These are phyloP conservation scores for Melanogaster broomeanus DNA, from an alignment of 768 basidiomycete species.

Conservation along the genomic window DNA sequence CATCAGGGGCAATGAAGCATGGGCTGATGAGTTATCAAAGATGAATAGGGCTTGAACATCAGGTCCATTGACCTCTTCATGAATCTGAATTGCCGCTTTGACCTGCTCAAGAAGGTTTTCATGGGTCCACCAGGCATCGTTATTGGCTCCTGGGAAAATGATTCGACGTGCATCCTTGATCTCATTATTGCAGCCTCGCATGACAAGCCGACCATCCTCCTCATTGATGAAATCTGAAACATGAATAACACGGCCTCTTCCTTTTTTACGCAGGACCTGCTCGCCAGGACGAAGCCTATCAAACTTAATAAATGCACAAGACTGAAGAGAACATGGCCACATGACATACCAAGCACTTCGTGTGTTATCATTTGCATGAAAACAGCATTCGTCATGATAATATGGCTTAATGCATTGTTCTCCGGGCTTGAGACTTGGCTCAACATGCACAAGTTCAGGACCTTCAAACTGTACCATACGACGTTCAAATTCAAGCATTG, in stretches of 20 bases:
- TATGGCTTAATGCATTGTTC: too few species aligned
- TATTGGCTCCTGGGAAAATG: constrained; percentile 20
- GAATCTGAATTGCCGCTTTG: constrained; percentile 21
- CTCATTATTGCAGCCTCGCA: too few species aligned
- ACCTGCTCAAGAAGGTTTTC: constrained; percentile 2
- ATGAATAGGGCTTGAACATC: constrained; percentile 19
- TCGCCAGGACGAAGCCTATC: too few species aligned
- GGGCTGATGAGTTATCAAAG: constrained; percentile 11
- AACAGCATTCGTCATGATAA: constrained; percentile 24
- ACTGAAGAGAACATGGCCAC: too few species aligned
- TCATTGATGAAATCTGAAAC: constrained; percentile 43
- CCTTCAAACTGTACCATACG: too few species aligned
- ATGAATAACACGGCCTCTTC: constrained; percentile 37
- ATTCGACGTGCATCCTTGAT: constrained; percentile 24
- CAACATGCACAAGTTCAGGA: too few species aligned
- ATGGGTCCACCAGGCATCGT: constrained; percentile 11
- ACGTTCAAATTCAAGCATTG: too few species aligned
- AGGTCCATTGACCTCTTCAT: constrained; percentile 39
- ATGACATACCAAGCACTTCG: too few species aligned
- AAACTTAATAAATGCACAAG: not conserved
- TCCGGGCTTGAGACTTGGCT: too few species aligned
- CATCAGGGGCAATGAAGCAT: constrained; percentile 16
- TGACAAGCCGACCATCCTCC: constrained; percentile 32
- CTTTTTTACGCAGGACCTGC: constrained; percentile 27
- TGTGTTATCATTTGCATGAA: constrained; percentile 28